Evolutionary conservation across 139 green algal species (phyloP).

Genomic region (Tetradesmus lagerheimii): DNA sequence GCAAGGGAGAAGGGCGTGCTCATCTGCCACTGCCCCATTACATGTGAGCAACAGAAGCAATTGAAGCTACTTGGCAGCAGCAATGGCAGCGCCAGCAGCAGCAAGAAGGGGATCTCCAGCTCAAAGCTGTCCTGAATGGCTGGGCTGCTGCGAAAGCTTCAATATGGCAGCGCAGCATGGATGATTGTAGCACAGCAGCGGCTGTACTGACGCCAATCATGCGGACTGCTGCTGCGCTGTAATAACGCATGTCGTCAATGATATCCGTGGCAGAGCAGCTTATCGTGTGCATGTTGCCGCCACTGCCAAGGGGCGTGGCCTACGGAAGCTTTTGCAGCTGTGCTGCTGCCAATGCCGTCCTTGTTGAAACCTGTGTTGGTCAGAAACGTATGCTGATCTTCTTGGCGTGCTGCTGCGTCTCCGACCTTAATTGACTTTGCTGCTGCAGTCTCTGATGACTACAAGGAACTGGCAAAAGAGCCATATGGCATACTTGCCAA

Average conservation of each 20-base stretch:
- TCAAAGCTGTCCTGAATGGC: neutral
- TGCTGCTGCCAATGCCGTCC: no score
- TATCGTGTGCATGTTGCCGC: no score
- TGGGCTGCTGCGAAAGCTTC: neutral
- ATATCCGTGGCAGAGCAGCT: no score
- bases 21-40: conserved; percentile 56
- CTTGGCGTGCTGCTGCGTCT: neutral
- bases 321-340: no score
- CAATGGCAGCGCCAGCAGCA: neutral
- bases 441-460: conserved; percentile 60
- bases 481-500: conserved; percentile 64
- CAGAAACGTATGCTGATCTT: no score
- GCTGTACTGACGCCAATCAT: no score
- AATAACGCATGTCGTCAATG: no score
- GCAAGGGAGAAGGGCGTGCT: conserved; percentile 55
- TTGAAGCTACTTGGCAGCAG: no score
- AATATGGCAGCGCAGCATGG: neutral
- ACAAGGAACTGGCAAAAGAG: conserved; percentile 52
- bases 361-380: no score
- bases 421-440: neutral
- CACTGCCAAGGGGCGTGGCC: no score
- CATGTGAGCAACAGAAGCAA: conserved; percentile 45
- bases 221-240: neutral
- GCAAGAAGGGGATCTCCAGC: neutral
- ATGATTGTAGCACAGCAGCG: neutral